A percentile compares a stretch with the other conserved stretches of the same genome.
phyloP scores from a whole-genome alignment of 2,329 filamentous ascomycete species.

The Colletotrichum plurivorum region DNA sequence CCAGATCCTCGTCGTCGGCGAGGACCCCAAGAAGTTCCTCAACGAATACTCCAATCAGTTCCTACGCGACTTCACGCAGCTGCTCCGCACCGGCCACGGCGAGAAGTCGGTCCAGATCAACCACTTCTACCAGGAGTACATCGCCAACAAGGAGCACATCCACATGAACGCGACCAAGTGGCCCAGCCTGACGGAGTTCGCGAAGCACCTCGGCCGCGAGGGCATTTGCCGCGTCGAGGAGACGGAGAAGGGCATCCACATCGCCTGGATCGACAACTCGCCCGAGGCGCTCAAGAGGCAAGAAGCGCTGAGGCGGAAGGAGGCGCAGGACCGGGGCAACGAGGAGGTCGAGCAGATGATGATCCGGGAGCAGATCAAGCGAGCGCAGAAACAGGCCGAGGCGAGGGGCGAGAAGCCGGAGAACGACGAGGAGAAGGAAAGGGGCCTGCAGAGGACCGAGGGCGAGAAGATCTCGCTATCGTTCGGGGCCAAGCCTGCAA shows the following conservation, averaged over 20 bases:
- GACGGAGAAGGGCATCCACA: conserved; percentile 85
- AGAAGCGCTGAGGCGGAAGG: conserved; percentile 86
- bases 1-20: conserved; percentile 89
- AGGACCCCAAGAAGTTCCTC: conserved; percentile 88
- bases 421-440: conserved; percentile 55
- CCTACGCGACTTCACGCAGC: conserved; percentile 80
- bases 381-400: conserved; percentile 75
- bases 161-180: conserved; percentile 97
- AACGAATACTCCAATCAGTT: conserved; percentile 88
- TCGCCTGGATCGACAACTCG: conserved; percentile 93
- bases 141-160: conserved; percentile 86
- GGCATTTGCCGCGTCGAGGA: conserved; percentile 93
- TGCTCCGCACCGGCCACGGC: conserved; percentile 87
- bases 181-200: conserved; percentile 90
- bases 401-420: conserved; percentile 58
- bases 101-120: conserved; percentile 93
- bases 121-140: conserved; percentile 95
- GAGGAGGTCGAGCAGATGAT: conserved; percentile 89
- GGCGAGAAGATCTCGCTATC: conserved; percentile 84
- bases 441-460: conserved; percentile 71
- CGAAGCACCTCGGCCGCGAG: conserved; percentile 87
- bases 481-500: conserved; percentile 66
- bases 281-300: conserved; percentile 85
- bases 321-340: conserved; percentile 89
- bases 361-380: conserved; percentile 86